Evolutionary conservation across 1,284 basidiomycete genomes (phyloP).

Genomic region (Trametes hirsuta): DNA sequence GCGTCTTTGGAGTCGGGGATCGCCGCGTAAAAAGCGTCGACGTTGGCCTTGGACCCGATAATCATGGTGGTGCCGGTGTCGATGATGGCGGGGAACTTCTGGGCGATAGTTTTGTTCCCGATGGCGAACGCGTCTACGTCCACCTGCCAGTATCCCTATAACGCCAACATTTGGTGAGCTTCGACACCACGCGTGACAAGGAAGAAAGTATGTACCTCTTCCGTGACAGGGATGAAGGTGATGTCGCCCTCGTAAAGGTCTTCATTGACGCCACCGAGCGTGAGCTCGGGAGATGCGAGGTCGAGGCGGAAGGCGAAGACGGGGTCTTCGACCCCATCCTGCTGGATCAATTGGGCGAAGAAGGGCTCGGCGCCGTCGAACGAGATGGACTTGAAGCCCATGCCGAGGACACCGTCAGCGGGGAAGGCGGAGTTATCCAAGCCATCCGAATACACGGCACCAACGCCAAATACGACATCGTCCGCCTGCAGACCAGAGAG

Average conservation of each 20-base stretch:
- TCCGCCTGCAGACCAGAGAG: constrained; percentile 17
- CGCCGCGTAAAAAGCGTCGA: constrained; percentile 42
- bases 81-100: constrained; percentile 34
- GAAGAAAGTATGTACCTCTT: constrained; percentile 18
- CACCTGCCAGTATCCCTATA: constrained; percentile 35
- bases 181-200: no score
- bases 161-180: background rate
- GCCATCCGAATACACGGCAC: constrained; percentile 27
- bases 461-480: constrained; percentile 28
- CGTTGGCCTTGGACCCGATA: constrained; percentile 46
- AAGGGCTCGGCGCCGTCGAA: constrained; percentile 23
- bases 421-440: constrained; percentile 28
- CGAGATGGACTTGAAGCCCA: constrained; percentile 34
- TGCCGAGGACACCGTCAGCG: constrained; percentile 37
- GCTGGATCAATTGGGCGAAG: constrained; percentile 25
- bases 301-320: constrained; percentile 45
- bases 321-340: constrained; percentile 29
- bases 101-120: constrained; percentile 14
- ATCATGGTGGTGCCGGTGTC: constrained; percentile 50
- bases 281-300: constrained; percentile 38
- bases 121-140: constrained; percentile 23
- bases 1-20: constrained; percentile 39
- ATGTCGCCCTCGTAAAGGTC: constrained; percentile 25
- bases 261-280: constrained; percentile 41
- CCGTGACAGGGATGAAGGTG: constrained; percentile 27